Conservation (phyloP, 1,139 yeast genomes). For the Lodderomyces theae region DNA sequence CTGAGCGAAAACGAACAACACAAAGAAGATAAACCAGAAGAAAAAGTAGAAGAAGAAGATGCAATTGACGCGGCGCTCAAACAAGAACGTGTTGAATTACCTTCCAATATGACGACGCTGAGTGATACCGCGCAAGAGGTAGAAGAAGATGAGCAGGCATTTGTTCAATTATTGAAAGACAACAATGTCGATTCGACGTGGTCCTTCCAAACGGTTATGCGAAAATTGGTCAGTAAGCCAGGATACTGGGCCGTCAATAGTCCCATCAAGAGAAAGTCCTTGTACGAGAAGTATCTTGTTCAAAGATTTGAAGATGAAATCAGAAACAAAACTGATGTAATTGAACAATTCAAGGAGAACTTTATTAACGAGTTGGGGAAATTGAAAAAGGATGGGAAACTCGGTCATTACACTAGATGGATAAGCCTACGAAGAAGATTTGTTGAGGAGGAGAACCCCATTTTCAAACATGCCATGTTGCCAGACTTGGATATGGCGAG, state of each 20-base stretch:
- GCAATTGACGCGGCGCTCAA: conserved; percentile 16
- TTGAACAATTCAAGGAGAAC: conserved; percentile 53
- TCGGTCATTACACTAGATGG: conserved; percentile 70
- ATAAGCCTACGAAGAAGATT: conserved; percentile 42
- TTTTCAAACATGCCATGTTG: conserved; percentile 61
- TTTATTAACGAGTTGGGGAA: conserved; percentile 49
- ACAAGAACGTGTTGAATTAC: conserved; percentile 11
- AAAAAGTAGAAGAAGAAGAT: conserved; percentile 8
- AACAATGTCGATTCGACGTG: conserved; percentile 66
- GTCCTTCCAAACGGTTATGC: conserved; percentile 70
- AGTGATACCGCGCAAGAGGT: conserved; percentile 4
- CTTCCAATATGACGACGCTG: conserved; percentile 8
- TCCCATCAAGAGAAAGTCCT: conserved; percentile 55
- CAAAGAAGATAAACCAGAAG: conserved; percentile 5
- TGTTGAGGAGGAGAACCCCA: conserved; percentile 60
- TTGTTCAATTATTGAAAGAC: conserved; percentile 51
- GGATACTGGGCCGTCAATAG: conserved; percentile 70
- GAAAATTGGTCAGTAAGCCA: conserved; percentile 55
- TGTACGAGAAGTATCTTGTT: conserved; percentile 64
- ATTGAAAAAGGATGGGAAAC: conserved; percentile 29
- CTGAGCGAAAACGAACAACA: not conserved
- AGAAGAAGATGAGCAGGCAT: conserved; percentile 29
- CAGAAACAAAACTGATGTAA: conserved; percentile 47
- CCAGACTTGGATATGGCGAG: conserved; percentile 54
- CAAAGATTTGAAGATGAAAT: conserved; percentile 55